Evolutionary conservation across 495 filamentous ascomycete species (phyloP).

Genomic region (Podospora didyma): DNA sequence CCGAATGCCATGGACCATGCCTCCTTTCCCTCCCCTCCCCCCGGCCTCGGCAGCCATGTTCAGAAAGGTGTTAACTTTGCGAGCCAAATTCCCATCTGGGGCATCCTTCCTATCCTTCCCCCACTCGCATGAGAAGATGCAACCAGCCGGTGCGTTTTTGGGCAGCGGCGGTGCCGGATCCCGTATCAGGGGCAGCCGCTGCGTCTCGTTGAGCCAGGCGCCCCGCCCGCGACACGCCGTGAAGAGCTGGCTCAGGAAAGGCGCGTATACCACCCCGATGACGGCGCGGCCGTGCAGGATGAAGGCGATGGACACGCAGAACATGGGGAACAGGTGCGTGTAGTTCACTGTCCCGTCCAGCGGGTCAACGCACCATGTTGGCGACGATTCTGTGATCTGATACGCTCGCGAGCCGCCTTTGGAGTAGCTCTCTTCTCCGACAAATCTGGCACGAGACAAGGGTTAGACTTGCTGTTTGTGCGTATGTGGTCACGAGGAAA

Average conservation of each 20-base stretch:
- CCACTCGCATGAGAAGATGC: constrained; percentile 68
- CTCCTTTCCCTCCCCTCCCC: constrained; percentile 56
- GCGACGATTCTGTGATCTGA: constrained; percentile 47
- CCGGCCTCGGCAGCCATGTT: constrained; percentile 65
- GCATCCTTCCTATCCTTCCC: constrained; percentile 64
- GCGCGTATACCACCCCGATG: constrained; percentile 64
- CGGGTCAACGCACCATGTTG: constrained; percentile 69
- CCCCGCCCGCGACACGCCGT: constrained; percentile 56
- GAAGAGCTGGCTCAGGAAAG: constrained; percentile 61
- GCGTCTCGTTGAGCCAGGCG: constrained; percentile 62
- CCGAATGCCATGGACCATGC: constrained; percentile 77
- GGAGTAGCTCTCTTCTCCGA: constrained; percentile 68
- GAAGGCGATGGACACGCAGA: constrained; percentile 66
- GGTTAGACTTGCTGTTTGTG: not conserved
- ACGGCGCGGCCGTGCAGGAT: constrained; percentile 50
- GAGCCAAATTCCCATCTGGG: constrained; percentile 57
- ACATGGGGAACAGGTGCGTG: constrained; percentile 69
- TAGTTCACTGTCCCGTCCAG: constrained; percentile 72
- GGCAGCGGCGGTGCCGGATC: constrained; percentile 55
- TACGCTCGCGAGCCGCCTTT: constrained; percentile 56
- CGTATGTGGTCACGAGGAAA: not conserved
- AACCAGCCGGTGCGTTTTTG: constrained; percentile 57
- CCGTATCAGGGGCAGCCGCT: constrained; percentile 53
- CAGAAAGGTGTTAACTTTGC: constrained; percentile 66
- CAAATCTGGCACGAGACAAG: constrained; percentile 44